Conservation (phyloP, 192 early-diverging fungal genomes). For the Backusella mclennaniae region DNA sequence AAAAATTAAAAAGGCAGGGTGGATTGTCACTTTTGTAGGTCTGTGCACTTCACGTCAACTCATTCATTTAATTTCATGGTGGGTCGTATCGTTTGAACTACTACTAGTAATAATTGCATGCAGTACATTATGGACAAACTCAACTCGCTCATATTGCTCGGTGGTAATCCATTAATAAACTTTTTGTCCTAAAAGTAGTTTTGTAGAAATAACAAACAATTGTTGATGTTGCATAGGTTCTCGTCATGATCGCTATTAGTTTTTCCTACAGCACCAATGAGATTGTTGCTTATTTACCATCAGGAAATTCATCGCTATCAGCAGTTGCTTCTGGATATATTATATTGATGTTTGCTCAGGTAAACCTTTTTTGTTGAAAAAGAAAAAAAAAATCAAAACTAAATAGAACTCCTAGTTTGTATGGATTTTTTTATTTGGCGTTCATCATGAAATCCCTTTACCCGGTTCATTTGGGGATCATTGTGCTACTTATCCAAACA, state of each 20-base stretch:
- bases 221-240: conserved; percentile 2
- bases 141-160: conserved; percentile 3
- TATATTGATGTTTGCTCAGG: conserved; percentile 33
- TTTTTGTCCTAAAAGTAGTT: background rate
- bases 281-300: conserved; percentile 13
- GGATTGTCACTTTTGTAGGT: conserved; percentile 25
- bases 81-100: conserved; percentile 21
- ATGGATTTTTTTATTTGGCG: conserved; percentile 21
- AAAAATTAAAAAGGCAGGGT: conserved; percentile 25
- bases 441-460: conserved; percentile 1
- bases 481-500: background rate
- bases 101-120: conserved; percentile 5
- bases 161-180: background rate
- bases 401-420: conserved; percentile 2
- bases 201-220: background rate
- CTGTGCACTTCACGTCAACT: conserved; percentile 13
- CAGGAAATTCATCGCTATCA: background rate
- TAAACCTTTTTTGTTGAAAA: conserved; percentile 8
- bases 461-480: conserved; percentile 3
- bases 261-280: conserved; percentile 19
- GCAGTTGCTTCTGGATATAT: conserved; percentile 24
- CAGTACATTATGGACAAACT: conserved; percentile 14
- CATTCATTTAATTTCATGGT: conserved; percentile 22
- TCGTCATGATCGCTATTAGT: conserved; percentile 20
- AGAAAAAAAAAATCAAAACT: background rate